A percentile compares a stretch with the other conserved stretches of the same genome.
Evolutionary conservation across 1,139 yeast genomes (phyloP).

Genomic region (Protomyces pachydermus): DNA sequence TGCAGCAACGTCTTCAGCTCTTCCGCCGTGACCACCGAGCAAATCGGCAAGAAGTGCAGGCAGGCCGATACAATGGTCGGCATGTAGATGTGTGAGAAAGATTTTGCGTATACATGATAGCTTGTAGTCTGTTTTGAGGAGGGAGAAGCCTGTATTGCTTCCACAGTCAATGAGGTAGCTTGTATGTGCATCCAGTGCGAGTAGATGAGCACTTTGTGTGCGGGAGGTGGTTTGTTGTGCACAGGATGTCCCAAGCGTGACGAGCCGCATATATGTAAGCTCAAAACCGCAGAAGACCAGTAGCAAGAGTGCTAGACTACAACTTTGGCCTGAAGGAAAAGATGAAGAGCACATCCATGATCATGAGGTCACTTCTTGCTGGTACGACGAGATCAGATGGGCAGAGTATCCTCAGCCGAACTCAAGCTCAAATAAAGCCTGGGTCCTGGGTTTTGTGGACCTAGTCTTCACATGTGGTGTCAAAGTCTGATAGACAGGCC

Average conservation of each 20-base stretch:
- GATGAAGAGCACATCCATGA: too few species aligned
- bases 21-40: constrained; percentile 25
- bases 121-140: constrained; percentile 9
- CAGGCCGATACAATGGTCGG: constrained; percentile 22
- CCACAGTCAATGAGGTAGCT: constrained; percentile 21
- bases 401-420: too few species aligned
- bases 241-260: constrained; percentile 21
- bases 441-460: too few species aligned
- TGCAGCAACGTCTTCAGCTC: neutral
- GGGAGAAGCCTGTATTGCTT: constrained; percentile 9
- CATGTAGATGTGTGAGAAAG: constrained; percentile 24
- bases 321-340: too few species aligned
- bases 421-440: too few species aligned
- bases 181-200: neutral
- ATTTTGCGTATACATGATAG: constrained; percentile 3
- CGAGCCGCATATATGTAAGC: neutral
- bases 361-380: too few species aligned
- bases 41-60: constrained; percentile 15
- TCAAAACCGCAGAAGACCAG: too few species aligned
- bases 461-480: too few species aligned
- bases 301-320: too few species aligned
- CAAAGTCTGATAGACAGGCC: too few species aligned
- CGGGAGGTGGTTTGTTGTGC: constrained; percentile 19
- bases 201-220: constrained; percentile 19
- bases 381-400: too few species aligned